Evolutionary conservation across 257 asterid genomes (phyloP).

Genomic region (Craterostigma plantagineum): DNA sequence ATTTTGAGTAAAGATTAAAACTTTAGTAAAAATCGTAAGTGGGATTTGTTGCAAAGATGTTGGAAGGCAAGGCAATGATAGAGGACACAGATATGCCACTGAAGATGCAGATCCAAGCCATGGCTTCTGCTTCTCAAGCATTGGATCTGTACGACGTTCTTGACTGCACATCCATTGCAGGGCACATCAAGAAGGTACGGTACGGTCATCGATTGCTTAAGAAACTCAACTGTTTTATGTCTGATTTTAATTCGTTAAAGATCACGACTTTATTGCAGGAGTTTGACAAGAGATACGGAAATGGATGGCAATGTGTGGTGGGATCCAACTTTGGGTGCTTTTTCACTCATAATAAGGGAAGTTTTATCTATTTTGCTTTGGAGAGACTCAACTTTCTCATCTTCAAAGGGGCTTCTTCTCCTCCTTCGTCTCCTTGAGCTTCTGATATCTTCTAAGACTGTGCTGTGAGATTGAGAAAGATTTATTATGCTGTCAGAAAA

Average conservation of each 20-base stretch:
- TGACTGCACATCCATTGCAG: slow-evolving; percentile 28
- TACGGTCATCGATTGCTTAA: background rate
- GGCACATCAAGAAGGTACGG: slow-evolving; percentile 18
- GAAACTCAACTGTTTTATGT: background rate
- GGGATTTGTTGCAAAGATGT: slow-evolving; percentile 14
- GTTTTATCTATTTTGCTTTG: slow-evolving; percentile 11
- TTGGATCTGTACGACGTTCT: slow-evolving; percentile 48
- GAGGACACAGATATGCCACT: slow-evolving; percentile 35
- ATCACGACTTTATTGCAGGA: slow-evolving; percentile 18
- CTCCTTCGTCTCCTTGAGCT: background rate
- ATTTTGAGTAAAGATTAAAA: no score
- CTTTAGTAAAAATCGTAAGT: no score
- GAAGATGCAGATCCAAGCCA: slow-evolving; percentile 64
- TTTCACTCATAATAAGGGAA: slow-evolving; percentile 18
- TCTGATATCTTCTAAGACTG: no score
- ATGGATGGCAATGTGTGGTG: slow-evolving; percentile 24
- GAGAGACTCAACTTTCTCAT: slow-evolving; percentile 15
- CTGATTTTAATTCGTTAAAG: background rate
- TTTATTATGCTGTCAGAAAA: no score
- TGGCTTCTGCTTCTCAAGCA: slow-evolving; percentile 60
- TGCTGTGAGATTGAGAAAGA: no score
- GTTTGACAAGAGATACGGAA: slow-evolving; percentile 16
- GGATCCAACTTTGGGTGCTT: slow-evolving; percentile 21
- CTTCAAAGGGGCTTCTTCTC: slow-evolving; percentile 11
- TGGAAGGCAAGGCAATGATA: slow-evolving; percentile 17